These are phyloP conservation scores for Macrocystidia cucumis DNA, from an alignment of 1,284 basidiomycete species.

Conservation along the genomic window DNA sequence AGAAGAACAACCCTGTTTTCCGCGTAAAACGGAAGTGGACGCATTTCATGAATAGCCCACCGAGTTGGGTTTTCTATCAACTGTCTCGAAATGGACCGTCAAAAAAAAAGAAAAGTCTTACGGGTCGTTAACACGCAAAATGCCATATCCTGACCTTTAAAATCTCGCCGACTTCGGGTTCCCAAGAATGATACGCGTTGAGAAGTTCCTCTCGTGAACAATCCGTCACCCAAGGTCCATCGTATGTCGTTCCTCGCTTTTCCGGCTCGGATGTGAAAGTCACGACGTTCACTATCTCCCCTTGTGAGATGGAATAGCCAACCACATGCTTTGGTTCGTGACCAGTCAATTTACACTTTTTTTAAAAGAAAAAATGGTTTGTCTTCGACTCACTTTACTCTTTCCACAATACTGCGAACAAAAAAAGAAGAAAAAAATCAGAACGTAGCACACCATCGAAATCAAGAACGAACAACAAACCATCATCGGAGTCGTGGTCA, in stretches of 20 bases:
- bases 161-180: slow-evolving; percentile 10
- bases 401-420: slow-evolving; percentile 43
- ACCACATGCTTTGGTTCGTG: slow-evolving; percentile 27
- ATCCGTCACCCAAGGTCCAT: slow-evolving; percentile 24
- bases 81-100: slow-evolving; percentile 15
- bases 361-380: neutral
- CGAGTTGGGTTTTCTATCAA: slow-evolving; percentile 27
- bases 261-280: slow-evolving; percentile 28
- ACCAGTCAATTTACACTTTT: neutral
- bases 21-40: slow-evolving; percentile 29
- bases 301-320: slow-evolving; percentile 26
- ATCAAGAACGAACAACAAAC: too few relatives aligned
- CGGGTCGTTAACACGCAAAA: neutral
- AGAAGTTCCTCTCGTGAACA: slow-evolving; percentile 24
- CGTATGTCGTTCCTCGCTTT: slow-evolving; percentile 23
- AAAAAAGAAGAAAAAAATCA: too few relatives aligned
- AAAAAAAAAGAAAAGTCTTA: neutral
- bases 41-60: slow-evolving; percentile 43
- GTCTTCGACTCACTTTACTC: slow-evolving; percentile 23
- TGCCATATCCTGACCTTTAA: slow-evolving; percentile 9
- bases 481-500: too few relatives aligned
- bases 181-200: slow-evolving; percentile 11
- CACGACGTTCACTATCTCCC: slow-evolving; percentile 28
- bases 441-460: too few relatives aligned
- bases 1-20: slow-evolving; percentile 35